Evolutionary conservation across 768 basidiomycete species (phyloP).

Genomic region (Boletus insuetus): DNA sequence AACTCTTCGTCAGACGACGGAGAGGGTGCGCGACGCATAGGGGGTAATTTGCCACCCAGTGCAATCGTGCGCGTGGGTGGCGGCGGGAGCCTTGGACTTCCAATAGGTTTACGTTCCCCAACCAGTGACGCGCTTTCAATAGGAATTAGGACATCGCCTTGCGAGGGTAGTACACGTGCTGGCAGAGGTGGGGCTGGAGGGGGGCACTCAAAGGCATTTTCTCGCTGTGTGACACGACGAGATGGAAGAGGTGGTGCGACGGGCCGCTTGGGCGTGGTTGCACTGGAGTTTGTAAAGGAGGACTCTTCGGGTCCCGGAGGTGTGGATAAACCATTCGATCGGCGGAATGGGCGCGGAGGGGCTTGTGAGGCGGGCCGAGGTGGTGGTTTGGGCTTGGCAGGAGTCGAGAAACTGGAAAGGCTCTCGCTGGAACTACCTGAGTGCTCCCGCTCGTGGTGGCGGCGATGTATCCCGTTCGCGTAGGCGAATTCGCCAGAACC

Average conservation of each 20-base stretch:
- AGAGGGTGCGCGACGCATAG: conserved; percentile 46
- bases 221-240: conserved; percentile 17
- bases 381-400: conserved; percentile 21
- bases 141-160: background rate
- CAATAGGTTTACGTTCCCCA: conserved; percentile 27
- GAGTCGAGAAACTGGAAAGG: conserved; percentile 4
- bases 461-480: background rate
- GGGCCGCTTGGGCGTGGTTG: conserved; percentile 15
- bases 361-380: conserved; percentile 17
- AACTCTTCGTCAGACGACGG: conserved; percentile 53
- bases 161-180: conserved; percentile 28
- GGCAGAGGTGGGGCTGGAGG: conserved; percentile 34
- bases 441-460: conserved; percentile 4
- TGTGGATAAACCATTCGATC: conserved; percentile 2
- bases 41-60: conserved; percentile 66
- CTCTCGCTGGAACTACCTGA: conserved; percentile 27
- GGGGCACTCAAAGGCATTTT: background rate
- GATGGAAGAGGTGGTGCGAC: conserved; percentile 43
- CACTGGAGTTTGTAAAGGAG: background rate
- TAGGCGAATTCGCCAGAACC: background rate
- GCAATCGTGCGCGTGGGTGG: conserved; percentile 76
- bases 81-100: conserved; percentile 51
- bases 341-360: conserved; percentile 24
- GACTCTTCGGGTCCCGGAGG: background rate
- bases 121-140: conserved; percentile 21